These are phyloP conservation scores for Blastosporella zonata DNA, from an alignment of 1,284 basidiomycete genomes.

Conservation along the genomic window DNA sequence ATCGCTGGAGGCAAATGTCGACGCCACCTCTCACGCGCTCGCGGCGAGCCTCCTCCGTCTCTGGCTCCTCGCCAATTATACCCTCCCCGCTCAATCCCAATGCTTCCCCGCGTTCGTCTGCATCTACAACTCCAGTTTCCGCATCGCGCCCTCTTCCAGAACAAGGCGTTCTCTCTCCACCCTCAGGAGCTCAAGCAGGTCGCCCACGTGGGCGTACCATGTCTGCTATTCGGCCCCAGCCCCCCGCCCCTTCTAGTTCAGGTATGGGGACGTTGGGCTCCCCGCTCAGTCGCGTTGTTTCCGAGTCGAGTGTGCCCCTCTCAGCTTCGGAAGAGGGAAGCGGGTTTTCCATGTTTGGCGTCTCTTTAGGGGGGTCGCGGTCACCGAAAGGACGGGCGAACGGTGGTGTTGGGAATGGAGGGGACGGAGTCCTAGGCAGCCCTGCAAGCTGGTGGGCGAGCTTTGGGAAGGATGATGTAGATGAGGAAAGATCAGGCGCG, in stretches of 20 bases:
- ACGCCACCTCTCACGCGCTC: neutral
- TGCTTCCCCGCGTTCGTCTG: neutral
- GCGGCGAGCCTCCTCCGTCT: neutral
- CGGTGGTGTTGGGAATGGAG: neutral
- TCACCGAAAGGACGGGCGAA: neutral
- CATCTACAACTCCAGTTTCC: neutral
- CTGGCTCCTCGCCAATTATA: neutral
- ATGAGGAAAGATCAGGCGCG: neutral
- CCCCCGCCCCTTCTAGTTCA: neutral
- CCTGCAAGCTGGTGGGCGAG: conserved; percentile 25
- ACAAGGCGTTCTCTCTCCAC: neutral
- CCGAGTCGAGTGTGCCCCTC: conserved; percentile 10
- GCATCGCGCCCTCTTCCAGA: no score
- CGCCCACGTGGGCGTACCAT: conserved; percentile 9
- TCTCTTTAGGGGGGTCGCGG: no score
- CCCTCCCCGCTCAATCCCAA: neutral
- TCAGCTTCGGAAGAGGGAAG: neutral
- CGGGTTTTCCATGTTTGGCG: conserved; percentile 6
- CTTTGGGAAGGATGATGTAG: neutral
- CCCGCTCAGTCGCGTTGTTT: conserved; percentile 15
- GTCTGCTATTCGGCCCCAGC: conserved; percentile 1
- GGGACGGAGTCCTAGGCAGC: conserved; percentile 2
- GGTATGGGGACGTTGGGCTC: neutral
- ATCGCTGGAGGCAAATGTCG: no score
- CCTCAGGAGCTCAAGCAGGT: neutral